A percentile compares a stretch with the other conserved stretches of the same genome.
Conservation (phyloP, 805 yeast genomes). For the Ogataea zsoltii region DNA sequence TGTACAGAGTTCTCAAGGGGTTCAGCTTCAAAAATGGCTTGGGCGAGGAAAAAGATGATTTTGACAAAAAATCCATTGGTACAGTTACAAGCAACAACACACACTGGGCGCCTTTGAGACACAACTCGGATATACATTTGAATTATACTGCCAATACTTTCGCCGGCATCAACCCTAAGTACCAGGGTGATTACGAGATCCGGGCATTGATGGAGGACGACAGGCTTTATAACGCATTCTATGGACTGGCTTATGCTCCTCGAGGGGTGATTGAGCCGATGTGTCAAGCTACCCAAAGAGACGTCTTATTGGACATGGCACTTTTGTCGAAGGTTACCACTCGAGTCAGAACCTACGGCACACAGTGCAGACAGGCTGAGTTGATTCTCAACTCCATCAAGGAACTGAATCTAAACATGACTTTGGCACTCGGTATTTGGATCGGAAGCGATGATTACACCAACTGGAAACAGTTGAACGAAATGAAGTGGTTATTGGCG, state of each 20-base stretch:
- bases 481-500: slow-evolving; percentile 42
- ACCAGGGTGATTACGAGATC: slow-evolving; percentile 38
- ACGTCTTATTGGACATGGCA: slow-evolving; percentile 57
- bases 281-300: slow-evolving; percentile 52
- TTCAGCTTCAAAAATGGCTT: slow-evolving; percentile 1
- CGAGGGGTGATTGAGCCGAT: slow-evolving; percentile 46
- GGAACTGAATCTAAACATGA: slow-evolving; percentile 51
- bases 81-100: neutral
- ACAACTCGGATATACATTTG: neutral
- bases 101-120: neutral
- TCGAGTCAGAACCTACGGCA: slow-evolving; percentile 57
- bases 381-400: slow-evolving; percentile 53
- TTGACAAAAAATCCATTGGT: neutral
- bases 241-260: slow-evolving; percentile 66
- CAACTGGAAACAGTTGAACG: slow-evolving; percentile 47
- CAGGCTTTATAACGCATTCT: slow-evolving; percentile 40
- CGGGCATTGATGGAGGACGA: slow-evolving; percentile 38
- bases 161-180: slow-evolving; percentile 35
- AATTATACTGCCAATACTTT: slow-evolving; percentile 23
- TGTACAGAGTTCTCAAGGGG: slow-evolving; percentile 10
- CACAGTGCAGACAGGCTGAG: slow-evolving; percentile 60
- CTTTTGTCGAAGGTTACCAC: slow-evolving; percentile 58
- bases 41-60: neutral
- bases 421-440: slow-evolving; percentile 65
- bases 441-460: slow-evolving; percentile 46